Evolutionary conservation across 2,329 filamentous ascomycete species (phyloP), one percentile per base, ranked within the genome.

Genomic region (Calcarisporium arbuscula): DNA sequence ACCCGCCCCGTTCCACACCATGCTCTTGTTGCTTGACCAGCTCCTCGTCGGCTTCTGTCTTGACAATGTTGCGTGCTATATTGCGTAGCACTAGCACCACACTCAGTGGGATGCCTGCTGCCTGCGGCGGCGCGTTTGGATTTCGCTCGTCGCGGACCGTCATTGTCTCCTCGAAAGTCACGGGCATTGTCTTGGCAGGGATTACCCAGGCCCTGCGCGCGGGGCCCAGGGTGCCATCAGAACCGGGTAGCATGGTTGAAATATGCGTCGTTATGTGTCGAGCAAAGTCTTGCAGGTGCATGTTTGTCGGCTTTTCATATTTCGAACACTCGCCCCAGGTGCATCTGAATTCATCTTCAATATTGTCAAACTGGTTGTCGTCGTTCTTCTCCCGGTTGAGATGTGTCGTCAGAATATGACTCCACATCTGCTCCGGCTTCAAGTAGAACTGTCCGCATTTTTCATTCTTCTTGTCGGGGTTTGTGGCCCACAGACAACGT

Each of bases 71-170:
- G 44, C 70, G 72, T 10, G 85, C 85, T 41, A 92, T 76, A 53
- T 92, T 92, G 19, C 85, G 75, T 29, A 92, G 68, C 22, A 92
- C 82, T 19, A 90, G 67, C 11, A 83, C 80, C 3, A 83, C 82
- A 35, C 82, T 85, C 6, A 90, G 68, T n/a, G 85, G 83, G 22
- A 90, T 80, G 5, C 85, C 85, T 1, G 81, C 82, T 3, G 85
- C 80, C 50, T 87, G 74, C 3, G 70, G 63, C 5, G 69, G 61
- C 8, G 66, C 67, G 40, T 77, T 72, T 9, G 72, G 70, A 42
- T 77, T 76, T 30, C 70, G 64, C 52, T 77, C 74, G 46, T 79
- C 74, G 9, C 70, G 68, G 21, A 67, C 65, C 23, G 66, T 68
- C 28, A 66, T 56, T 5, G 77, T 82, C 50, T 77, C 69, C 41